These are phyloP conservation scores for Alternaria triticimaculans DNA, from an alignment of 2,329 filamentous ascomycete genomes.

Conservation along the genomic window DNA sequence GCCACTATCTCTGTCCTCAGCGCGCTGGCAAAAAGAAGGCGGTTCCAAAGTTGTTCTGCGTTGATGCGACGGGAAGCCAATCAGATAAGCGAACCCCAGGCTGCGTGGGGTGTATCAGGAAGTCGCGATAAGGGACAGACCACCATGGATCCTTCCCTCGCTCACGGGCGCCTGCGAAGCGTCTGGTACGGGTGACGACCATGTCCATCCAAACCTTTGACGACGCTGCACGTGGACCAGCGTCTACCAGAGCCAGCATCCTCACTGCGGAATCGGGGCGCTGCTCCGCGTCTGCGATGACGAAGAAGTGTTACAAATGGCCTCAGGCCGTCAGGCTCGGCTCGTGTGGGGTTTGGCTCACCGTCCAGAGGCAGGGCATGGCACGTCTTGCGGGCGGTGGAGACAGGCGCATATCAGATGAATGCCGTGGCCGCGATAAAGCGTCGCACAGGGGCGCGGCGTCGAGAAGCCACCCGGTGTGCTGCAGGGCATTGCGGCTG, in stretches of 20 bases:
- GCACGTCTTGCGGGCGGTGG: not conserved
- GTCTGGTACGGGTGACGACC: not conserved
- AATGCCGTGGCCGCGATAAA: constrained; percentile 9
- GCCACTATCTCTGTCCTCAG: not conserved
- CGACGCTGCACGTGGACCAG: not conserved
- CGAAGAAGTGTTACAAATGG: constrained; percentile 28
- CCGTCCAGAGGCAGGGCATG: not conserved
- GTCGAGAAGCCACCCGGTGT: not conserved
- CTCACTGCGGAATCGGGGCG: not conserved
- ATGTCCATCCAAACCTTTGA: not conserved
- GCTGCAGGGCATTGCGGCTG: constrained; percentile 26
- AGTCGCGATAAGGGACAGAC: constrained; percentile 28
- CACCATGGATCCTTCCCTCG: not conserved
- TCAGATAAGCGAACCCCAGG: constrained; percentile 11
- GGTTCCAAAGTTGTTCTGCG: constrained; percentile 14
- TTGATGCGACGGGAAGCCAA: constrained; percentile 21
- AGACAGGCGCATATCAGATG: not conserved
- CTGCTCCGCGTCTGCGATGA: constrained; percentile 14
- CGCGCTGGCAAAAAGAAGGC: not conserved
- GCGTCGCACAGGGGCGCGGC: not conserved
- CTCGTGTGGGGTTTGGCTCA: constrained; percentile 23
- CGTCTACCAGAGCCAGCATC: constrained; percentile 5
- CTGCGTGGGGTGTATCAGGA: constrained; percentile 32
- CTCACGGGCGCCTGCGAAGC: not conserved
- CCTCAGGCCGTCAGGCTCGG: constrained; percentile 8